phyloP scores from a whole-genome alignment of 208 protist genomes.

The Trypanosoma mega region DNA sequence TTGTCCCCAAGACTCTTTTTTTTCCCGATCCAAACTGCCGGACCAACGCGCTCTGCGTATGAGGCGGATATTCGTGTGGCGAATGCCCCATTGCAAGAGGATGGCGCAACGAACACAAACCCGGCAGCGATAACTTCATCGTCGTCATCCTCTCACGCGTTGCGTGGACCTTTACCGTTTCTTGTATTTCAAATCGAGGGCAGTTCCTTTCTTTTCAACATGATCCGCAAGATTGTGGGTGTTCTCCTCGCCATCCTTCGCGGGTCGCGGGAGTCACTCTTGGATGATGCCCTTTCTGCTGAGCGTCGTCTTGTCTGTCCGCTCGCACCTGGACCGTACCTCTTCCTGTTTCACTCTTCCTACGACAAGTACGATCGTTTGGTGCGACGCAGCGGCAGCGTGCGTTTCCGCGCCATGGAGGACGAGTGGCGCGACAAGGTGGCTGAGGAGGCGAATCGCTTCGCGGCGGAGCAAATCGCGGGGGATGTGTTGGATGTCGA shows the following conservation, averaged over 20 bases:
- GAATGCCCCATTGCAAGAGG: background rate
- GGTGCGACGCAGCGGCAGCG: constrained; percentile 8
- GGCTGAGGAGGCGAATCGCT: constrained; percentile 30
- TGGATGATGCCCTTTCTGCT: constrained; percentile 53
- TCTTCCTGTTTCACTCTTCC: constrained; percentile 65
- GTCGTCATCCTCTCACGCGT: background rate
- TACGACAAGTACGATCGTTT: constrained; percentile 64
- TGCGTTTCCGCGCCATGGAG: constrained; percentile 30
- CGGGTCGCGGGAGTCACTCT: constrained; percentile 42
- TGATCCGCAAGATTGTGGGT: constrained; percentile 88
- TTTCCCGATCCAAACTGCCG: constrained; percentile 20
- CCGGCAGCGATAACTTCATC: background rate
- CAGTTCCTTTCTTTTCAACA: constrained; percentile 85
- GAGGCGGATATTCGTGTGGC: background rate
- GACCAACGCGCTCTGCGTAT: constrained; percentile 18
- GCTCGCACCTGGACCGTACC: constrained; percentile 67
- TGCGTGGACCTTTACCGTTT: constrained; percentile 43
- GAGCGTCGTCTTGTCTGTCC: constrained; percentile 54
- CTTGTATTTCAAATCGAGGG: constrained; percentile 84
- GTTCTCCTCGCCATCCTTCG: constrained; percentile 63
- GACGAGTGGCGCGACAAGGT: constrained; percentile 56
- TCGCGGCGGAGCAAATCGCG: constrained; percentile 40
- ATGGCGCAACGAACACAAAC: background rate
- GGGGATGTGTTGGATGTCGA: constrained; percentile 69
- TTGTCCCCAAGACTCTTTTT: constrained; percentile 60